These are phyloP conservation scores for Straminergon stramineum DNA, from an alignment of 225 moss, liverwort and hornwort genomes.

Conservation along the genomic window DNA sequence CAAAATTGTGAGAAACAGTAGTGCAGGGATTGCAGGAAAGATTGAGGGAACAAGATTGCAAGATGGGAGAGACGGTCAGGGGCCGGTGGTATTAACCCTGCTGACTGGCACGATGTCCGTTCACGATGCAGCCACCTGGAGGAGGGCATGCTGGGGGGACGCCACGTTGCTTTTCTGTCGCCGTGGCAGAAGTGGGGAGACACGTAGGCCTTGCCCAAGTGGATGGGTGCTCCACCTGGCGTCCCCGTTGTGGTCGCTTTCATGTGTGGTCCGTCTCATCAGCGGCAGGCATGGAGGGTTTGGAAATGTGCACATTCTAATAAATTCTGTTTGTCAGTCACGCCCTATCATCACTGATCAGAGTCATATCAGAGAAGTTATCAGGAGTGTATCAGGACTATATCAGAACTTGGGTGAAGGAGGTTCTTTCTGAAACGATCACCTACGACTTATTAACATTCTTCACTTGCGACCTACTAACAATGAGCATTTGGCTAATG, in stretches of 20 bases:
- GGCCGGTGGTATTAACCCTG: conserved; percentile 4
- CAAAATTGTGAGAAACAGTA: neutral
- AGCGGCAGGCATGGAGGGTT: neutral
- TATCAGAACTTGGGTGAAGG: neutral
- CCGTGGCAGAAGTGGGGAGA: neutral
- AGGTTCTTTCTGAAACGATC: neutral
- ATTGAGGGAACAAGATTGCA: neutral
- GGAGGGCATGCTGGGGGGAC: neutral
- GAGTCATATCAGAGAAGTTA: neutral
- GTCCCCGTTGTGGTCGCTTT: neutral
- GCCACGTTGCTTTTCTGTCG: neutral
- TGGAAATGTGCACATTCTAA: neutral
- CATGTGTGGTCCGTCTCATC: neutral
- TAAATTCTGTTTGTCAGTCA: neutral
- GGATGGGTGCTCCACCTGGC: neutral
- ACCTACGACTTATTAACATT: neutral
- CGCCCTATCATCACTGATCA: neutral
- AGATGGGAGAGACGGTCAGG: neutral
- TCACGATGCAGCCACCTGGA: conserved; percentile 6
- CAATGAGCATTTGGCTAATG: neutral
- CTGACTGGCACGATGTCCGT: conserved; percentile 3
- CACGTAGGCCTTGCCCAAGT: neutral
- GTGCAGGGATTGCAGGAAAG: neutral
- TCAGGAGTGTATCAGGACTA: neutral
- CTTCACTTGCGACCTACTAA: too few relatives aligned